Percentiles rank a stretch among this genome's conserved stretches.
Conservation (phyloP, 1,284 basidiomycete species). For the Tylopilus sp. region DNA sequence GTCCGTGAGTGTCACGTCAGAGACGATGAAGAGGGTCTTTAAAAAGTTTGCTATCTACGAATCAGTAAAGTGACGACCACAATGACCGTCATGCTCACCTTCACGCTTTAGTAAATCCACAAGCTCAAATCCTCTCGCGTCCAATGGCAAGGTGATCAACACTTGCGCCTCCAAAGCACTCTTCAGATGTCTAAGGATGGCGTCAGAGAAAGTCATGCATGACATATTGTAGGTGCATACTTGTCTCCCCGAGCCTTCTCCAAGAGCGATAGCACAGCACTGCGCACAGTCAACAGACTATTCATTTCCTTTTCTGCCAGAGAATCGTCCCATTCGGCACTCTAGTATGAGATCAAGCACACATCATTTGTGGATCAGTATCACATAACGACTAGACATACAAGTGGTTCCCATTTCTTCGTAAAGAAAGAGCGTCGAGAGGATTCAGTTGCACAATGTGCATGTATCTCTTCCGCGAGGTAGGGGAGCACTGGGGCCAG, state of each 20-base stretch:
- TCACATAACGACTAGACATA: slow-evolving; percentile 32
- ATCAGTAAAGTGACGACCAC: slow-evolving; percentile 1
- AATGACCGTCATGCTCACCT: slow-evolving; percentile 37
- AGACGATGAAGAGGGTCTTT: slow-evolving; percentile 77
- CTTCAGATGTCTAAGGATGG: slow-evolving; percentile 54
- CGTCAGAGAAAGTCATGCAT: not conserved
- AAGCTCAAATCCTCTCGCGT: slow-evolving; percentile 20
- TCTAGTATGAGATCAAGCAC: slow-evolving; percentile 35
- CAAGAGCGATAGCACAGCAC: slow-evolving; percentile 57
- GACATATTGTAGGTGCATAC: slow-evolving; percentile 38
- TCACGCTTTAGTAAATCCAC: slow-evolving; percentile 48
- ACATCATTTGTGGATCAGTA: slow-evolving; percentile 3
- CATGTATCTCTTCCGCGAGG: slow-evolving; percentile 86
- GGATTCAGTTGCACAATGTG: slow-evolving; percentile 31
- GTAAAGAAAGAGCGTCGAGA: slow-evolving; percentile 59
- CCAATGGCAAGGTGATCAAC: slow-evolving; percentile 47
- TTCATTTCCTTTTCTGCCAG: slow-evolving; percentile 59
- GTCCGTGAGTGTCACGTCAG: slow-evolving; percentile 54
- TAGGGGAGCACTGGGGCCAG: slow-evolving; percentile 90
- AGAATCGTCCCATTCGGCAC: slow-evolving; percentile 53
- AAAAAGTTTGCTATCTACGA: slow-evolving; percentile 52
- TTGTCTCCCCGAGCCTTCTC: slow-evolving; percentile 72
- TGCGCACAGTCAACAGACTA: slow-evolving; percentile 54
- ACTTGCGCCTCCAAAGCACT: slow-evolving; percentile 74
- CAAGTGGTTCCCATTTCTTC: slow-evolving; percentile 59